Evolutionary conservation across 805 yeast genomes (phyloP).

Genomic region (Tanozyma kutaoensis): DNA sequence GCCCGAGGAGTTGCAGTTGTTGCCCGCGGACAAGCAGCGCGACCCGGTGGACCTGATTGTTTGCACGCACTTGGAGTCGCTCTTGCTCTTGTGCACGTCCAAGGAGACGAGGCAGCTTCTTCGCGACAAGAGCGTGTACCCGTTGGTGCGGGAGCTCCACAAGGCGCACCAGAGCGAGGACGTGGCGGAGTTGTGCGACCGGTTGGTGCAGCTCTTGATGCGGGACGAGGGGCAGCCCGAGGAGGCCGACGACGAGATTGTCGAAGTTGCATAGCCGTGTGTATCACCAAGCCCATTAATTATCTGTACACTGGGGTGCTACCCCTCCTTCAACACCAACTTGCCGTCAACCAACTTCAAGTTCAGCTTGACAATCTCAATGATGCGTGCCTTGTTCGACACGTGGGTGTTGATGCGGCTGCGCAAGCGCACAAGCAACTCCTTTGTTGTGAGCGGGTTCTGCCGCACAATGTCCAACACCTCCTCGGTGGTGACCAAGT

Average conservation of each 20-base stretch:
- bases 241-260: conserved; percentile 33
- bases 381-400: conserved; percentile 49
- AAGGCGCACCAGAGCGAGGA: conserved; percentile 30
- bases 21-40: conserved; percentile 62
- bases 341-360: conserved; percentile 40
- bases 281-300: background rate
- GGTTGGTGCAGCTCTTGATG: conserved; percentile 82
- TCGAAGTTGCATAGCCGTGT: conserved; percentile 30
- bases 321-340: conserved; percentile 21
- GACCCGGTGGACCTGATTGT: conserved; percentile 60
- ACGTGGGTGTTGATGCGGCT: conserved; percentile 50
- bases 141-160: conserved; percentile 77
- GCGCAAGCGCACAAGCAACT: conserved; percentile 46
- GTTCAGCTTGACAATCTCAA: conserved; percentile 40
- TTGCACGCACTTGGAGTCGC: conserved; percentile 63
- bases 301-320: background rate
- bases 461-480: conserved; percentile 48
- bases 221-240: conserved; percentile 63
- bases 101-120: conserved; percentile 58
- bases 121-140: conserved; percentile 75
- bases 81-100: conserved; percentile 70
- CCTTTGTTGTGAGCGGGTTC: conserved; percentile 49
- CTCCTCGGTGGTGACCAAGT: conserved; percentile 55
- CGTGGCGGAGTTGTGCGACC: conserved; percentile 61
- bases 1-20: conserved; percentile 78